Conservation (phyloP, 805 yeast species). For the Hanseniaspora osmophila region DNA sequence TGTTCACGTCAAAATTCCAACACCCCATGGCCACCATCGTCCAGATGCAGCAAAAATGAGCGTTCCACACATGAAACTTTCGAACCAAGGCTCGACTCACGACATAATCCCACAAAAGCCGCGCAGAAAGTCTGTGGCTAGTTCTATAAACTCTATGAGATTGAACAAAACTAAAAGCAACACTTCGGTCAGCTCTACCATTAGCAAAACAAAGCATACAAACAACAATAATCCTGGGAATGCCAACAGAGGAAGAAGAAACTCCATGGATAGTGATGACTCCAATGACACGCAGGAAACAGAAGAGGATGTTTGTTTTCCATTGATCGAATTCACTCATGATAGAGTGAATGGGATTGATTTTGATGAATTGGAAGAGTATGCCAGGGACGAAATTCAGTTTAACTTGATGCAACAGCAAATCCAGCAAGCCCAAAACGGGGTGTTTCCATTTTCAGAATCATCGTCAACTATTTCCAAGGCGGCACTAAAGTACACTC, state of each 20-base stretch:
- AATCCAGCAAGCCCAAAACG: not conserved
- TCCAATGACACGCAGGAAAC: conserved; percentile 78
- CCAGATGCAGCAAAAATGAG: no score
- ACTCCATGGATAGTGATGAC: conserved; percentile 44
- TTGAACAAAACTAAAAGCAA: not conserved
- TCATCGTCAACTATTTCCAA: not conserved
- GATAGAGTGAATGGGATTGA: conserved; percentile 65
- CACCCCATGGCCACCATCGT: no score
- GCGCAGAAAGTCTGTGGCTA: conserved; percentile 2
- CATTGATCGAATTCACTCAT: conserved; percentile 57
- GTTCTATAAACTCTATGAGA: conserved; percentile 5
- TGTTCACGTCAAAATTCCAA: no score
- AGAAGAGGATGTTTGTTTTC: conserved; percentile 95
- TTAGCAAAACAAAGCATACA: conserved; percentile 1
- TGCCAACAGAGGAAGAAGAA: conserved; percentile 22
- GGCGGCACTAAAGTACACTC: not conserved
- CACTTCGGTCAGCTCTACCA: not conserved
- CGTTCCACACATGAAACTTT: not conserved
- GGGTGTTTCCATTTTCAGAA: not conserved
- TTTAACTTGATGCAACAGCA: not conserved
- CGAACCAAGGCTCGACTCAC: conserved; percentile 12
- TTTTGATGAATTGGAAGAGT: conserved; percentile 80
- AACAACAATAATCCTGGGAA: conserved; percentile 22
- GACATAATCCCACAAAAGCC: conserved; percentile 5
- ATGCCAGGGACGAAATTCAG: conserved; percentile 33